These are phyloP conservation scores for Ambispora gerdemannii DNA, from an alignment of 192 early-diverging fungal species.

Conservation along the genomic window DNA sequence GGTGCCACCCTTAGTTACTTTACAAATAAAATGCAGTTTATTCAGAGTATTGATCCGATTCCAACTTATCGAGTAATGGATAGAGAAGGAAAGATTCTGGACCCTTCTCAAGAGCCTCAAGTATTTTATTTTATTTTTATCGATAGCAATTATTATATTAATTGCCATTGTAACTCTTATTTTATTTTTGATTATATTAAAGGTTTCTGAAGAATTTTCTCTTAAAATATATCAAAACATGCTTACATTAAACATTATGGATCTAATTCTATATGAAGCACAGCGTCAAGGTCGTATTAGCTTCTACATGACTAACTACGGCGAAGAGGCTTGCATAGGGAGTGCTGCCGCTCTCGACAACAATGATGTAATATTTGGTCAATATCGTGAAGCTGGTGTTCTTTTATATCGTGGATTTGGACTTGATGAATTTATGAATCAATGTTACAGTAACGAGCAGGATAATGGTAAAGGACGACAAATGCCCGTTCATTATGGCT, in stretches of 20 bases:
- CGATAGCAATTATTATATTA: no score
- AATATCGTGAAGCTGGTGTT: constrained; percentile 94
- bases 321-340: constrained; percentile 95
- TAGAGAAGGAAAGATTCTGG: constrained; percentile 73
- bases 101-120: constrained; percentile 60
- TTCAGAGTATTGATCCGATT: constrained; percentile 64
- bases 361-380: constrained; percentile 93
- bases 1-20: constrained; percentile 63
- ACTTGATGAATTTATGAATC: constrained; percentile 92
- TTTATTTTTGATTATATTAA: constrained; percentile 17
- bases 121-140: no score
- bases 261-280: constrained; percentile 93
- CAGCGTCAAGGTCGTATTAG: constrained; percentile 97
- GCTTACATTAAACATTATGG: constrained; percentile 88
- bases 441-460: constrained; percentile 87
- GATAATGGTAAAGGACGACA: constrained; percentile 95
- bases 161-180: no score
- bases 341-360: constrained; percentile 81
- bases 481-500: constrained; percentile 98
- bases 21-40: constrained; percentile 61
- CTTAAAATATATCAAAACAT: constrained; percentile 87
- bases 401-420: constrained; percentile 95
- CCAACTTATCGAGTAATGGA: constrained; percentile 95
- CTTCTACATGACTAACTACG: constrained; percentile 99
- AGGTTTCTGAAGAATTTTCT: constrained; percentile 74